These are phyloP conservation scores for Apodospora peruviana DNA, from an alignment of 495 filamentous ascomycete species.

Conservation along the genomic window DNA sequence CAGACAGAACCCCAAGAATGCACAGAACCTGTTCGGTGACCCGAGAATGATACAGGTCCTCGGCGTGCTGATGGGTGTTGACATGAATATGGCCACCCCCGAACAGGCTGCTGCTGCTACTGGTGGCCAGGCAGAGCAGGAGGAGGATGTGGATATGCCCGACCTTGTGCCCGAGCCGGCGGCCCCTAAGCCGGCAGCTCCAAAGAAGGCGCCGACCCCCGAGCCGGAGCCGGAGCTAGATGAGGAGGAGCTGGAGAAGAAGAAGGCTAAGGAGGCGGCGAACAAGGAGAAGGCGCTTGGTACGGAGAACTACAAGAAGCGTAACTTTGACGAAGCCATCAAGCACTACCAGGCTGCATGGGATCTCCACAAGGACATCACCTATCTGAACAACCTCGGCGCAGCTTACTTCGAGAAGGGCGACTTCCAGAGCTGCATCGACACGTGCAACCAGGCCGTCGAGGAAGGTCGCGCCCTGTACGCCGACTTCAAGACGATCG, in stretches of 20 bases:
- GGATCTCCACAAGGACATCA: constrained; percentile 92
- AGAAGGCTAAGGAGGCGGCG: constrained; percentile 85
- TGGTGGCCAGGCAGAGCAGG: constrained; percentile 45
- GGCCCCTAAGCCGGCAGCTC: constrained; percentile 29
- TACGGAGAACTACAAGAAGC: constrained; percentile 96
- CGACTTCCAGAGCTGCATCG: constrained; percentile 80
- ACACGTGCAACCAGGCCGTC: constrained; percentile 78
- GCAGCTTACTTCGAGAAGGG: constrained; percentile 96
- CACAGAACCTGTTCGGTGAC: constrained; percentile 77
- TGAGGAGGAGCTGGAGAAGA: constrained; percentile 75
- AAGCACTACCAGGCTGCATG: constrained; percentile 94
- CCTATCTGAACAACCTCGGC: constrained; percentile 92
- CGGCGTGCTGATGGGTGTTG: constrained; percentile 87
- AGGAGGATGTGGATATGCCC: constrained; percentile 76
- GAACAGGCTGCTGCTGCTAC: constrained; percentile 40
- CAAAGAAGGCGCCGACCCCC: constrained; percentile 49
- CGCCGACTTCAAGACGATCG: constrained; percentile 94
- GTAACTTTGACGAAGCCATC: constrained; percentile 89
- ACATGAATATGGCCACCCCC: constrained; percentile 75
- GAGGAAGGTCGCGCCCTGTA: constrained; percentile 81
- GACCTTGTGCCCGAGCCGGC: constrained; percentile 49
- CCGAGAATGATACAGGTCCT: constrained; percentile 91
- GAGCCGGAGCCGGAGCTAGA: constrained; percentile 59
- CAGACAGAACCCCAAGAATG: constrained; percentile 70
- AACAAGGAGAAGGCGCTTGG: constrained; percentile 93